Conservation (phyloP, 192 early-diverging fungal species). For the Mortierella hygrophila region DNA sequence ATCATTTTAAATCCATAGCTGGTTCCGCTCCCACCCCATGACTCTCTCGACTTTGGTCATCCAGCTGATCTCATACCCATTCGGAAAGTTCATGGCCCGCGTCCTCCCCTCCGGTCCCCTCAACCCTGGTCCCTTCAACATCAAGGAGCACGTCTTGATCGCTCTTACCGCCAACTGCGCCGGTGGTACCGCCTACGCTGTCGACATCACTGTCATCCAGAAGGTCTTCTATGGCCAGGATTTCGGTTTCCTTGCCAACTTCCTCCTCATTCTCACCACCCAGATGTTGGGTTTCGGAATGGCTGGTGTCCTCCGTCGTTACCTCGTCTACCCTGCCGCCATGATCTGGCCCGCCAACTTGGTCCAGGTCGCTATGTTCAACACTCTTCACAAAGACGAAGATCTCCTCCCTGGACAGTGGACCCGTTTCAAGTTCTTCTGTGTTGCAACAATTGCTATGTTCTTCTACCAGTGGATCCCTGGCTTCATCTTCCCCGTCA, state of each 20-base stretch:
- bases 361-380: constrained; percentile 59
- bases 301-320: constrained; percentile 81
- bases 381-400: constrained; percentile 54
- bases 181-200: constrained; percentile 65
- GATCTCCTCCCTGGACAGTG: constrained; percentile 11
- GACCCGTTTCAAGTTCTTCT: constrained; percentile 49
- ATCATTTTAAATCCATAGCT: not conserved
- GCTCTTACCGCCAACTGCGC: constrained; percentile 65
- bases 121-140: constrained; percentile 65
- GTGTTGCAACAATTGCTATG: constrained; percentile 36
- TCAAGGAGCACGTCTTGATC: constrained; percentile 80
- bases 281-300: constrained; percentile 65
- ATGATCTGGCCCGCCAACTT: constrained; percentile 91
- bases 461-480: constrained; percentile 63
- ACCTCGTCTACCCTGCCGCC: constrained; percentile 80
- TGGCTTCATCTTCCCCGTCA: constrained; percentile 46
- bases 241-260: constrained; percentile 62
- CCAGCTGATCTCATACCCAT: constrained; percentile 42
- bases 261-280: constrained; percentile 71
- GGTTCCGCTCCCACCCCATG: constrained; percentile 41
- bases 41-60: constrained; percentile 43
- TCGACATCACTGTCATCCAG: constrained; percentile 71
- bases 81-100: constrained; percentile 51
- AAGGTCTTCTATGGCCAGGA: constrained; percentile 69
- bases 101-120: constrained; percentile 65